Evolutionary conservation across 352 stramenopile species (phyloP), one percentile per base, ranked within the genome.

Genomic region (Peronospora farinosa): DNA sequence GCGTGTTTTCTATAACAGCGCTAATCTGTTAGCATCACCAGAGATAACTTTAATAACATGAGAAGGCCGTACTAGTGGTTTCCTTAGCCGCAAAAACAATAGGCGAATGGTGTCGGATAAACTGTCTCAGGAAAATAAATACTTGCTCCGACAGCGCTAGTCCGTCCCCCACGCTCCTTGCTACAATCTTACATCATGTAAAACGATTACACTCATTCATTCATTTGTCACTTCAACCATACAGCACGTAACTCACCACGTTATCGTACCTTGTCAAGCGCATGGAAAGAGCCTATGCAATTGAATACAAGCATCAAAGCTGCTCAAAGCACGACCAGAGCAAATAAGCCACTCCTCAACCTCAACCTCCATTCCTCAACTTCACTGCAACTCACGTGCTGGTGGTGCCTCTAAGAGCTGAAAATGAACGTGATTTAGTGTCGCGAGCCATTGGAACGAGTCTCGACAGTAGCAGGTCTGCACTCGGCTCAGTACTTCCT

Each of bases 371-470:
- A n/a, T 21, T 1, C 30, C 27, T 42, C 31, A 19, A n/a, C n/a
- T 27, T 15, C 30, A 51, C 12, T 52, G 7, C 15, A 52, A 57
- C 68, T 35, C 60, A 88, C 78, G 73, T 28, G 59, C 56, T 6
- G 74, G 56, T 5, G 71, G 8, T n/a, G 57, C 60, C 5, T 83
- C 57, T 23, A 84, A 54, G 17, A 88, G 48, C 52, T 78, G 49
- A 35, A 82, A 88, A 41, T 88, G 78, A 23, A 88, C 48, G 19
- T 86, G 66, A 47, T 85, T 88, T 16, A 88, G 60, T 35, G 78
- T 86, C 40, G 78, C 74, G 21, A 88, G 71, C 71, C 74, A 83
- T 56, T 88, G 74, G 51, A 83, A 84, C 41, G 78, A 78, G 58
- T 88, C 78, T 15, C 66, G 65, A 43, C 78, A 88, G 36, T 57